Evolutionary conservation across 208 protist genomes (phyloP).

Genomic region (Porcisia deanei): DNA sequence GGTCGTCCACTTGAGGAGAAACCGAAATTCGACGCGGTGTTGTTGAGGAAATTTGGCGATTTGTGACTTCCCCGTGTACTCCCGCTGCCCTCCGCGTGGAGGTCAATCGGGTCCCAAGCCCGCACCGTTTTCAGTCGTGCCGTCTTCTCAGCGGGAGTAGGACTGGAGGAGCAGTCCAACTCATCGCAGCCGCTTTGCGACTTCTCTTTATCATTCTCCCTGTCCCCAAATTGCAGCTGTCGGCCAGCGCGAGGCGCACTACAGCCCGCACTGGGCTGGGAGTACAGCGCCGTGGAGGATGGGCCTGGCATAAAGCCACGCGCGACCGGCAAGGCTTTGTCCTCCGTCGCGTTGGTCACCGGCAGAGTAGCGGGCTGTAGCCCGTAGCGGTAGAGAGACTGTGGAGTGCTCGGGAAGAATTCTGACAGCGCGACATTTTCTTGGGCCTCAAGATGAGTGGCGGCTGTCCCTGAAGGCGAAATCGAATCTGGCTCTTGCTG

Average conservation of each 20-base stretch:
- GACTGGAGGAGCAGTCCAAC: neutral
- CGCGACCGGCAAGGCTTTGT: slow-evolving; percentile 9
- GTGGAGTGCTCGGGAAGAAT: neutral
- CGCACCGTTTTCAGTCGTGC: neutral
- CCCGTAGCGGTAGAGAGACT: neutral
- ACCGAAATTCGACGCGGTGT: slow-evolving; percentile 9
- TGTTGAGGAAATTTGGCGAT: slow-evolving; percentile 8
- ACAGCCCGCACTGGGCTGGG: neutral
- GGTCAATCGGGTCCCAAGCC: neutral
- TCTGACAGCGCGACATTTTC: neutral
- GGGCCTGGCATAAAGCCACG: neutral
- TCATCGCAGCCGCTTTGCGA: neutral
- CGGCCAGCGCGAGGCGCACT: neutral
- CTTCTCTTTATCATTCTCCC: neutral
- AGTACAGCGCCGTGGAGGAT: neutral
- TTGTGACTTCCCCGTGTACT: slow-evolving; percentile 8
- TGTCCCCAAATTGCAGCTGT: neutral
- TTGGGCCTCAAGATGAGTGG: neutral
- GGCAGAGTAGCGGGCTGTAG: neutral
- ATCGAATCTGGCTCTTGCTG: neutral
- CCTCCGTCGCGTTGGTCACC: neutral
- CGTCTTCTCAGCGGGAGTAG: neutral
- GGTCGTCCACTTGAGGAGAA: neutral
- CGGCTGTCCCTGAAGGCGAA: neutral
- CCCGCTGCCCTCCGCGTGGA: neutral